Percentiles rank a stretch among this genome's conserved stretches.
Conservation (phyloP, 495 filamentous ascomycete species). For the Achaetomiella virescens region DNA sequence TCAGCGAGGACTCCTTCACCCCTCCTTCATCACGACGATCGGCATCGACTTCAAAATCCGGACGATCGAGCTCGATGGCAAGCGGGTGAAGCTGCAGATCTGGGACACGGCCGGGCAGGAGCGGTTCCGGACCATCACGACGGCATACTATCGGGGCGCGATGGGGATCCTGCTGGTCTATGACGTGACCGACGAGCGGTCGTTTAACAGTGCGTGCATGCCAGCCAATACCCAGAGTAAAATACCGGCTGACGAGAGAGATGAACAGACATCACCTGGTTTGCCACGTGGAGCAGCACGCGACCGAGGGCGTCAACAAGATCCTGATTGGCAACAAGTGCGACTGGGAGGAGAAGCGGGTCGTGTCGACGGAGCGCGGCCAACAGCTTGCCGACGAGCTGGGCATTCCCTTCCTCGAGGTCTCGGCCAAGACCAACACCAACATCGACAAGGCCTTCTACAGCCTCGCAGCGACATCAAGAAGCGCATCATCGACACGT, state of each 20-base stretch:
- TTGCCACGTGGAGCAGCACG: conserved; percentile 98
- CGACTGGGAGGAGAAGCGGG: conserved; percentile 99
- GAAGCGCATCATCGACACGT: conserved; percentile 84
- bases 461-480: conserved; percentile 93
- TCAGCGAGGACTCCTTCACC: conserved; percentile 98
- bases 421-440: conserved; percentile 97
- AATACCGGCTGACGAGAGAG: neutral
- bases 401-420: conserved; percentile 96
- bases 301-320: conserved; percentile 98
- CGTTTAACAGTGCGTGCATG: conserved; percentile 81
- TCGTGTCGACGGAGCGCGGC: conserved; percentile 85
- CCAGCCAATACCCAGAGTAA: neutral
- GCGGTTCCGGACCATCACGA: conserved; percentile 96
- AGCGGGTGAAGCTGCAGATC: conserved; percentile 97
- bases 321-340: conserved; percentile 99
- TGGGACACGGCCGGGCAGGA: conserved; percentile 99
- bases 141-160: conserved; percentile 94
- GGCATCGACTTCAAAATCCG: conserved; percentile 99
- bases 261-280: conserved; percentile 94
- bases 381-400: conserved; percentile 93
- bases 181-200: conserved; percentile 95
- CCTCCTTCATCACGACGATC: conserved; percentile 98
- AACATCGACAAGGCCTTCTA: conserved; percentile 99
- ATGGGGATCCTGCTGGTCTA: conserved; percentile 99
- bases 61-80: conserved; percentile 96